phyloP scores from a whole-genome alignment of 352 stramenopile genomes.

The Globisporangium paroecandrum region DNA sequence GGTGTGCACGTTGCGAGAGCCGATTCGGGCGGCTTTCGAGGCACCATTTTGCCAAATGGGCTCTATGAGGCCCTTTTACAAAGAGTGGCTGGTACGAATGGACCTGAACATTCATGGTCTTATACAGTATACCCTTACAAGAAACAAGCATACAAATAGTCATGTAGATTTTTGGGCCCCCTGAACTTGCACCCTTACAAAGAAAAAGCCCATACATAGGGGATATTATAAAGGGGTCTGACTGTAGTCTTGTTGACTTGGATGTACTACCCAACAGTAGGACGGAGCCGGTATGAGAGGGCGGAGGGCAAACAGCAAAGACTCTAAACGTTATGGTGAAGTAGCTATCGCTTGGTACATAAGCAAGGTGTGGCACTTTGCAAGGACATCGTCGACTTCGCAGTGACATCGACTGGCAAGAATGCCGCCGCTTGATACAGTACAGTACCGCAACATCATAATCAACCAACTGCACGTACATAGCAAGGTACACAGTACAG shows the following conservation, averaged over 20 bases:
- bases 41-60: conserved; percentile 2
- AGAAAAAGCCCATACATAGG: neutral
- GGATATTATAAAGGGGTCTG: conserved; percentile 3
- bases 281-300: too few species aligned
- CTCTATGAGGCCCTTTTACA: neutral
- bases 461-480: too few species aligned
- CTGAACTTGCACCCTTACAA: neutral
- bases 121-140: conserved; percentile 4
- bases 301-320: too few species aligned
- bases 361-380: too few species aligned
- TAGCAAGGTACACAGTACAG: too few species aligned
- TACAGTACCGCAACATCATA: too few species aligned
- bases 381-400: too few species aligned
- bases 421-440: too few species aligned
- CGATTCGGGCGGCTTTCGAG: neutral
- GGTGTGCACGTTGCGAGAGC: neutral
- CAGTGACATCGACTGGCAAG: too few species aligned
- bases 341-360: too few species aligned
- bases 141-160: conserved; percentile 1
- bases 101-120: neutral
- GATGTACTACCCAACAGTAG: too few species aligned
- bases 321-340: too few species aligned
- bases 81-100: neutral
- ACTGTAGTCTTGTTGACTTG: neutral
- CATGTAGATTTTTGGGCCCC: neutral